Percentiles rank a stretch among this genome's conserved stretches.
These are phyloP conservation scores for Claviceps digitariae DNA, from an alignment of 2,329 filamentous ascomycete species.

Conservation along the genomic window DNA sequence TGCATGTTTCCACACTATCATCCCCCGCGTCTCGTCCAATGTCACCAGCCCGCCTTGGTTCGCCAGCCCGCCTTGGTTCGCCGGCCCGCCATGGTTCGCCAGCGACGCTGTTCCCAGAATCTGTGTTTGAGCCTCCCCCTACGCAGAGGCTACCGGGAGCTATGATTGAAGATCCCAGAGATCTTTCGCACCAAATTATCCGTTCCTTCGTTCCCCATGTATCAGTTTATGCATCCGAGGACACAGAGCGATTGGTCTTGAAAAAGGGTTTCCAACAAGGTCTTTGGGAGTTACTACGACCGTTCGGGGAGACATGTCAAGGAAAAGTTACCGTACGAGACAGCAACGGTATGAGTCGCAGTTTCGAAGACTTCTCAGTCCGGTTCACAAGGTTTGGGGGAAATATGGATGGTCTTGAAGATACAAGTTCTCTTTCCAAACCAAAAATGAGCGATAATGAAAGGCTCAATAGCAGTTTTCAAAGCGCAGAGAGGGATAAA, in stretches of 20 bases:
- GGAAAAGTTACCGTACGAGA: constrained; percentile 87
- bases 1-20: constrained; percentile 54
- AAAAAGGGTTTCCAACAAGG: constrained; percentile 78
- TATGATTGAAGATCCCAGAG: constrained; percentile 32
- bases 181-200: constrained; percentile 55
- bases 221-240: constrained; percentile 71
- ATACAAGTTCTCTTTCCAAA: constrained; percentile 16
- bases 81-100: constrained; percentile 47
- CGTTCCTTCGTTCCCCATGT: constrained; percentile 83
- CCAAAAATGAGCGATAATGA: constrained; percentile 25
- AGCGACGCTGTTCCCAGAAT: constrained; percentile 41
- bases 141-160: constrained; percentile 31
- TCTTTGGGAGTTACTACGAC: constrained; percentile 71
- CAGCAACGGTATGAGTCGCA: constrained; percentile 69
- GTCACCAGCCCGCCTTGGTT: constrained; percentile 43
- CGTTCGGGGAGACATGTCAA: constrained; percentile 77
- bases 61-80: constrained; percentile 25
- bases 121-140: constrained; percentile 38
- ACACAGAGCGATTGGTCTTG: constrained; percentile 66
- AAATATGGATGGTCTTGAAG: constrained; percentile 37
- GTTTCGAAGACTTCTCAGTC: constrained; percentile 81
- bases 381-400: constrained; percentile 65
- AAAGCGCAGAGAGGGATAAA: constrained; percentile 17
- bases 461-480: constrained; percentile 13
- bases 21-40: constrained; percentile 53